Evolutionary conservation across 495 filamentous ascomycete genomes (phyloP).

Genomic region (Aspergillus coremiiformis): DNA sequence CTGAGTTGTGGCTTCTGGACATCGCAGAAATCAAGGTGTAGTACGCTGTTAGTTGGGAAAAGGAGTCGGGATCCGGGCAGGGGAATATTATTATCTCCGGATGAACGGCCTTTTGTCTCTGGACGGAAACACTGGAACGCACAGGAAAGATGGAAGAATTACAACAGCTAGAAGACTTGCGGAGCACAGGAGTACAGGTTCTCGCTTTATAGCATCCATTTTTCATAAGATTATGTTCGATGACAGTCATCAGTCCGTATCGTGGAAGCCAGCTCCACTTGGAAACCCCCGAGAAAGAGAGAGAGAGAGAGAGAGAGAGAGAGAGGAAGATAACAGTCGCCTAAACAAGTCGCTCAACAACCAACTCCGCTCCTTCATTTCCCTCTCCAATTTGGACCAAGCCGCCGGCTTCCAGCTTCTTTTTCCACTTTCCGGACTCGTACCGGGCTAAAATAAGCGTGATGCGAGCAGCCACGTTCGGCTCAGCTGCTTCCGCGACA

Average conservation of each 20-base stretch:
- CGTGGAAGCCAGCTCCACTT: slow-evolving; percentile 16
- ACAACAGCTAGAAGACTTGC: no score
- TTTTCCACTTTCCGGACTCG: slow-evolving; percentile 86
- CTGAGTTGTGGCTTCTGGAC: no score
- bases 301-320: background rate
- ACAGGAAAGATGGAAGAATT: no score
- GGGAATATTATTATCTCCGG: no score
- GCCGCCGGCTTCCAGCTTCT: slow-evolving; percentile 59
- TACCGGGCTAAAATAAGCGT: slow-evolving; percentile 79
- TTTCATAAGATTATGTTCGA: background rate
- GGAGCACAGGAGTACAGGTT: no score
- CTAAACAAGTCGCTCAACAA: slow-evolving; percentile 35
- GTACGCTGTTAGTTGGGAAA: no score
- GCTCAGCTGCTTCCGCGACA: slow-evolving; percentile 33
- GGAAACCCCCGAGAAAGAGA: background rate
- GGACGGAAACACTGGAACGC: no score
- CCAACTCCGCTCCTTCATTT: slow-evolving; percentile 22
- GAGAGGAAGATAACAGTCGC: background rate
- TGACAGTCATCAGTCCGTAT: background rate
- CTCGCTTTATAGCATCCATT: no score
- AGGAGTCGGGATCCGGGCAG: no score
- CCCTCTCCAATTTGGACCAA: slow-evolving; percentile 42
- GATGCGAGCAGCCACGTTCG: slow-evolving; percentile 56
- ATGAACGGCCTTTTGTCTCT: no score
- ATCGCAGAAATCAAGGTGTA: no score